These are phyloP conservation scores for Blastocystis sp. DNA, from an alignment of 352 stramenopile genomes.

Conservation along the genomic window DNA sequence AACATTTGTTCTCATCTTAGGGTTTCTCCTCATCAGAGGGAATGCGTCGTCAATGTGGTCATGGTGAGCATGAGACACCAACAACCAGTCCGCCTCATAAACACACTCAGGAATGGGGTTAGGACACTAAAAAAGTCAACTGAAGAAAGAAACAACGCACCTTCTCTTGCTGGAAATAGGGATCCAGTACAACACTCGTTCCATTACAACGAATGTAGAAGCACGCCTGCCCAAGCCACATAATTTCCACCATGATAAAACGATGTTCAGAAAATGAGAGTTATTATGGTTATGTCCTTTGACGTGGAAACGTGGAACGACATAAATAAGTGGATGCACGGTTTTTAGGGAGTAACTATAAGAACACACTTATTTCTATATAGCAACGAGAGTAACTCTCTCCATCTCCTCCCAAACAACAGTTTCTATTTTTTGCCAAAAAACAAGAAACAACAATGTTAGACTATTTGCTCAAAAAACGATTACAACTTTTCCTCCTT, in stretches of 20 bases:
- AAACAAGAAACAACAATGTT: too few species aligned
- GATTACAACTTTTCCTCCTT: neutral
- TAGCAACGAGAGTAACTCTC: too few species aligned
- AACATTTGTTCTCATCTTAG: slow-evolving; percentile 59
- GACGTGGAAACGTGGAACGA: neutral
- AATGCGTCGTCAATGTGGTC: slow-evolving; percentile 60
- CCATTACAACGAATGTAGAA: slow-evolving; percentile 61
- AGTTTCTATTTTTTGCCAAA: too few species aligned
- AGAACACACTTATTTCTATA: neutral
- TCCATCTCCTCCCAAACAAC: too few species aligned
- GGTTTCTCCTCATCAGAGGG: slow-evolving; percentile 60
- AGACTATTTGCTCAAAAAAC: neutral
- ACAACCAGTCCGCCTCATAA: slow-evolving; percentile 44
- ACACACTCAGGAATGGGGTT: slow-evolving; percentile 58
- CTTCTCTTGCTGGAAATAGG: slow-evolving; percentile 61
- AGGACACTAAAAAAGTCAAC: neutral
- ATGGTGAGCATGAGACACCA: slow-evolving; percentile 55
- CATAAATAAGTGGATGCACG: neutral
- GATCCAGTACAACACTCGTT: slow-evolving; percentile 53
- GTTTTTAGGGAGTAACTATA: neutral
- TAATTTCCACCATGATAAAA: slow-evolving; percentile 61
- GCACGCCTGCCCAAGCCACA: slow-evolving; percentile 60
- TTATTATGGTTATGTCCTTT: neutral
- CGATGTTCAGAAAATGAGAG: neutral
- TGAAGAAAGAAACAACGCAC: neutral